These are phyloP conservation scores for Populus hybrid DNA, from an alignment of 441 rosid genomes.

Conservation along the genomic window DNA sequence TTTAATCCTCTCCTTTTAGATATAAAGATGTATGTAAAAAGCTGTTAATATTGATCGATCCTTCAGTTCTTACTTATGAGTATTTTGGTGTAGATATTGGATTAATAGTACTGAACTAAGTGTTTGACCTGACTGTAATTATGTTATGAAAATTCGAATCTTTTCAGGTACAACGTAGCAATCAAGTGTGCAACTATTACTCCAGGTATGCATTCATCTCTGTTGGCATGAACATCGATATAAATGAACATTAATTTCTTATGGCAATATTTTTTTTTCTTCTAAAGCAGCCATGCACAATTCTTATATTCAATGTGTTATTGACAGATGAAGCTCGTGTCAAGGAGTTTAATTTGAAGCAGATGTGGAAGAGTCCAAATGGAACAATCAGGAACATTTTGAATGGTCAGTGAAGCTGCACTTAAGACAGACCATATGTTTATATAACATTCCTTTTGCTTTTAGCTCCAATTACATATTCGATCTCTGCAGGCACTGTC, in stretches of 20 bases:
- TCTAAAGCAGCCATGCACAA: not conserved
- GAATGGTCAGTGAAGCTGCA: conserved; percentile 47
- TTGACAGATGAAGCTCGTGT: conserved; percentile 75
- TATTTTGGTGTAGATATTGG: not conserved
- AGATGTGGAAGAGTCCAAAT: conserved; percentile 94
- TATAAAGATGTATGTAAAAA: not conserved
- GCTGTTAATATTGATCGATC: not conserved
- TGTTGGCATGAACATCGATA: not conserved
- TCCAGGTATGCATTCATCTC: conserved; percentile 52
- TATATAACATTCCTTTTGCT: not conserved
- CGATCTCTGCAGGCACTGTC: conserved; percentile 61
- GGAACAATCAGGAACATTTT: conserved; percentile 84
- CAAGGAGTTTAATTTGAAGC: conserved; percentile 67
- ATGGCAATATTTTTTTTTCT: not conserved
- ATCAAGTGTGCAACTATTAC: conserved; percentile 96
- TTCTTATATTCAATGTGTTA: conserved; percentile 3
- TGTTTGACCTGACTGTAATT: not conserved
- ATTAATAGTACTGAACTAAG: not conserved
- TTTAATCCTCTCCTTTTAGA: not conserved
- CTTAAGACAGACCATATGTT: not conserved
- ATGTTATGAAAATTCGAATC: not conserved
- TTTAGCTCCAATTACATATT: not conserved
- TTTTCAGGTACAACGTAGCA: conserved; percentile 82
- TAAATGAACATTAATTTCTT: not conserved
- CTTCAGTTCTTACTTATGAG: not conserved